Percentiles rank a stretch among this genome's conserved stretches.
Evolutionary conservation across 768 basidiomycete species (phyloP).

Genomic region (Leccinum longicurvipes): DNA sequence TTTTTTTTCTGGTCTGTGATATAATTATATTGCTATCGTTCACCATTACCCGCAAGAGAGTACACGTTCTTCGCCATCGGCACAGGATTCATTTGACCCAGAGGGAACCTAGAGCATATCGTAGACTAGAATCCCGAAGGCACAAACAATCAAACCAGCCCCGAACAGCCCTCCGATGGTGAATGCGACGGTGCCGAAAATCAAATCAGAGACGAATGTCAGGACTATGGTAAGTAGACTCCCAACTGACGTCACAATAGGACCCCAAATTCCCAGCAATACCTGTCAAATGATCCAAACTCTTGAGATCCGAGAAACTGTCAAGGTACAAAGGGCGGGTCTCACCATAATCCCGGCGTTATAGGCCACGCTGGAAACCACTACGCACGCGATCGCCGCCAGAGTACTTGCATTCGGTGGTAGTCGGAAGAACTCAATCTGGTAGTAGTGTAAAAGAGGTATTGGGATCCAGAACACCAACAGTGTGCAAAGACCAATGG

Average conservation of each 20-base stretch:
- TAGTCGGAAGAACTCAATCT: constrained; percentile 61
- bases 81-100: not conserved
- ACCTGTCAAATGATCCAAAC: constrained; percentile 42
- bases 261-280: constrained; percentile 83
- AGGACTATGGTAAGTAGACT: constrained; percentile 94
- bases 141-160: constrained; percentile 72
- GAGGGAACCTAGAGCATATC: constrained; percentile 50
- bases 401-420: constrained; percentile 50
- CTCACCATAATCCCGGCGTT: constrained; percentile 85
- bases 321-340: not conserved
- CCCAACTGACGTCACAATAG: constrained; percentile 83
- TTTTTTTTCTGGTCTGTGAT: constrained; percentile 37
- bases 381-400: constrained; percentile 63
- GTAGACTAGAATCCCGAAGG: constrained; percentile 76
- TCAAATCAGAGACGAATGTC: constrained; percentile 74
- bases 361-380: constrained; percentile 69
- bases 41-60: not conserved
- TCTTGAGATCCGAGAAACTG: constrained; percentile 4
- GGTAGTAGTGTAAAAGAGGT: constrained; percentile 65
- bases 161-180: constrained; percentile 75
- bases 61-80: not conserved
- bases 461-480: constrained; percentile 77
- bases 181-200: constrained; percentile 64
- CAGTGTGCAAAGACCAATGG: constrained; percentile 76
- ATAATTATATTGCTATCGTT: constrained; percentile 38